Evolutionary conservation across 805 yeast genomes (phyloP).

Genomic region (Yarrowia porcina): DNA sequence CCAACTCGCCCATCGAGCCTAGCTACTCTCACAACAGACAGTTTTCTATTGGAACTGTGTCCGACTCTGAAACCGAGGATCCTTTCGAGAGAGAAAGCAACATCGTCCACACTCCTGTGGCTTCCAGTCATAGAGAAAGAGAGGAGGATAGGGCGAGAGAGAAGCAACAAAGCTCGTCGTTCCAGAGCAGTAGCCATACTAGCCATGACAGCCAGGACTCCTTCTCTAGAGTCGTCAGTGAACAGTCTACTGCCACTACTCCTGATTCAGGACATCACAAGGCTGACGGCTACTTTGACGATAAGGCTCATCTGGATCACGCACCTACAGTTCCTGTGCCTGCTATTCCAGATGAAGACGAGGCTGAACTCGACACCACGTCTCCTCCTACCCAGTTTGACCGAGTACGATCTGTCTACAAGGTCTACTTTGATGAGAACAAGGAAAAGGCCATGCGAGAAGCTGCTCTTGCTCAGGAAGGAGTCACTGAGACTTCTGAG

Average conservation of each 20-base stretch:
- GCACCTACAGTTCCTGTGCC: not conserved
- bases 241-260: not conserved
- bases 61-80: not conserved
- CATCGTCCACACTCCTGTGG: not conserved
- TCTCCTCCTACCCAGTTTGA: conserved; percentile 31
- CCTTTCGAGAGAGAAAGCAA: conserved; percentile 12
- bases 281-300: not conserved
- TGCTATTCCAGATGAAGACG: not conserved
- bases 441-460: not conserved
- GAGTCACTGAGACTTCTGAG: not conserved
- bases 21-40: not conserved
- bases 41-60: not conserved
- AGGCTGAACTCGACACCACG: not conserved
- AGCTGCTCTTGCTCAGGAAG: not conserved
- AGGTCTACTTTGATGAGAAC: conserved; percentile 31
- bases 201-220: conserved; percentile 6
- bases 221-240: not conserved
- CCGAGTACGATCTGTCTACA: conserved; percentile 33
- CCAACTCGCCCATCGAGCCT: not conserved
- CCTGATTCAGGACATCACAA: not conserved
- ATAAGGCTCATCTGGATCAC: not conserved
- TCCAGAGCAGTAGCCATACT: not conserved
- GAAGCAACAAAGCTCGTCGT: not conserved
- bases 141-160: not conserved
- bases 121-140: not conserved